A percentile compares a stretch with the other conserved stretches of the same genome.
These are phyloP conservation scores for Blastobotrys proliferans DNA, from an alignment of 1,139 yeast species.

Conservation along the genomic window DNA sequence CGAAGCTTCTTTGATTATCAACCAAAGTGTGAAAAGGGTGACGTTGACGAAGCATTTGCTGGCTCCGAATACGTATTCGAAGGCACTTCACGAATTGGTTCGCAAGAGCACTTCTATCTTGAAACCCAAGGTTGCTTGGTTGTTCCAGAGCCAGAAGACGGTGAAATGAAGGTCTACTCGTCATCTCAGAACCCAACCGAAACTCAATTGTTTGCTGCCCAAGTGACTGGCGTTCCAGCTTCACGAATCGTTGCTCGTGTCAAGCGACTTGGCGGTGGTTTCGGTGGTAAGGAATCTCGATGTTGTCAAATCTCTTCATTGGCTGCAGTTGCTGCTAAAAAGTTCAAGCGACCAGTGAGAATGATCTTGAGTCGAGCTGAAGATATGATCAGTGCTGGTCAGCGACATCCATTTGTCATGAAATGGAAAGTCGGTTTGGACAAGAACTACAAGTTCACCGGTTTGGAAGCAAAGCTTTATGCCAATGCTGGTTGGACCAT, in stretches of 20 bases:
- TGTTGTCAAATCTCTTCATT: conserved; percentile 41
- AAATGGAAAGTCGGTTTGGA: conserved; percentile 43
- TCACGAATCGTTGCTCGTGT: conserved; percentile 39
- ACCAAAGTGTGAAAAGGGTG: conserved; percentile 37
- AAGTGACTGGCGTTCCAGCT: conserved; percentile 41
- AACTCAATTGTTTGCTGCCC: conserved; percentile 40
- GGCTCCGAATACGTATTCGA: conserved; percentile 37
- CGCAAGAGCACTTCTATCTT: conserved; percentile 46
- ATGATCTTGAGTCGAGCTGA: conserved; percentile 40
- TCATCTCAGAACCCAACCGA: conserved; percentile 44
- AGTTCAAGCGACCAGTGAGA: conserved; percentile 41
- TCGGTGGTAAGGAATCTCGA: conserved; percentile 57
- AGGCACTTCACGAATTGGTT: conserved; percentile 40
- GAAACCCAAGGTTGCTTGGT: conserved; percentile 43
- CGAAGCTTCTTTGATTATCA: conserved; percentile 37
- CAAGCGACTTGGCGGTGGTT: conserved; percentile 58
- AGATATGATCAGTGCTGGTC: conserved; percentile 44
- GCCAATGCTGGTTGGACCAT: conserved; percentile 47
- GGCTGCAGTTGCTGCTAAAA: conserved; percentile 54
- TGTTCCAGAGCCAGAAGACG: conserved; percentile 42
- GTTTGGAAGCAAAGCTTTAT: conserved; percentile 36
- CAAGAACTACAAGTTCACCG: conserved; percentile 39
- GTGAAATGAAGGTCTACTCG: conserved; percentile 42
- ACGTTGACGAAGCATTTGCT: conserved; percentile 37
- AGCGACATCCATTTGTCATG: conserved; percentile 44